Evolutionary conservation across 83 land plant genomes (phyloP), one percentile per base, ranked within the genome.

Genomic region (Picea mariana): DNA sequence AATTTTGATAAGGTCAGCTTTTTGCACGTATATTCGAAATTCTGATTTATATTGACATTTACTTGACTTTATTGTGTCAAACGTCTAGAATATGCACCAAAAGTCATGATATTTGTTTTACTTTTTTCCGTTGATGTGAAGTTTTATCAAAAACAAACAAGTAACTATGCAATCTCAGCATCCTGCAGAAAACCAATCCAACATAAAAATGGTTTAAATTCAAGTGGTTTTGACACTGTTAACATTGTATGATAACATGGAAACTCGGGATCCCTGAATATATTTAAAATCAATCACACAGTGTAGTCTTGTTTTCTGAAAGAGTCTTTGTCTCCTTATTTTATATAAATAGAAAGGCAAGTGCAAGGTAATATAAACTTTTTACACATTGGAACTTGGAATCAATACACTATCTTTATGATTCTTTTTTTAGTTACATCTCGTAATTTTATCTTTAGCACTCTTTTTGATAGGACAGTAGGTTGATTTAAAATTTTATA

Each of bases 1-100:
- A 97, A 96, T 62, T 97, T 92, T 90, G 99, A 97, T 80, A 97
- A 97, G 98, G 99, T 95, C 81, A 80, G 49, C 13, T 71, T 80
- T 63, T n/a, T 49, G 38, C 12, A 52, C 58, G 12, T 52, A 52
- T 52, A 52, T 52, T 52, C 58, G 3, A 52, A 52, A 52, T 1
- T 52, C 15, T 52, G 12, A 34, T 42, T n/a, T 80, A 31, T 68
- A 24, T 68, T 76, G 55, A 60, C 15, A 52, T 71, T 69, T 40
- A 21, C 24, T 62, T 13, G 20, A 78, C 16, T 49, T 52, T 20
- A 16, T 77, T 40, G 82, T 27, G 2, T 80, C 63, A 42, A n/a
- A 59, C 31, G 49, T 73, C 23, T 73, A 40, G 55, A 44, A 13
- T 44, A 8, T 73, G 77, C 13, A 47, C 7, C 13, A 73, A 44